phyloP scores from a whole-genome alignment of 2,329 filamentous ascomycete genomes.

The Aspergillus sp. region DNA sequence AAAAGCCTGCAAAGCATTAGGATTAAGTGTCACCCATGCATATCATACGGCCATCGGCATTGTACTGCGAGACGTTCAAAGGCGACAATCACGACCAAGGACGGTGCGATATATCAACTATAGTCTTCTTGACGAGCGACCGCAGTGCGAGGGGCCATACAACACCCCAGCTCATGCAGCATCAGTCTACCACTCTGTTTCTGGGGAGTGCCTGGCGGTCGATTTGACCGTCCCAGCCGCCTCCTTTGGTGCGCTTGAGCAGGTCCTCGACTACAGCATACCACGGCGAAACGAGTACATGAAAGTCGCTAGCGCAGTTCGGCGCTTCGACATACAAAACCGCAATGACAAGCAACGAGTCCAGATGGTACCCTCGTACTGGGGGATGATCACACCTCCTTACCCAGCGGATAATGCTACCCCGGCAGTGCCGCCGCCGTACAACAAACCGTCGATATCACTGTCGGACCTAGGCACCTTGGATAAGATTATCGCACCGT shows the following conservation, averaged over 20 bases:
- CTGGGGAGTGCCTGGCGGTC: slow-evolving; percentile 19
- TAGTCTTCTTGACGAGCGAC: slow-evolving; percentile 24
- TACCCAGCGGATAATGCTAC: slow-evolving; percentile 15
- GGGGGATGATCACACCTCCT: slow-evolving; percentile 18
- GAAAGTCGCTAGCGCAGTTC: slow-evolving; percentile 12
- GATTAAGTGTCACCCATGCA: slow-evolving; percentile 23
- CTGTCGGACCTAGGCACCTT: slow-evolving; percentile 28
- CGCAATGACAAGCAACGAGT: slow-evolving; percentile 22
- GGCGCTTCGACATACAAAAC: slow-evolving; percentile 20
- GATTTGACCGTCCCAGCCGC: slow-evolving; percentile 18
- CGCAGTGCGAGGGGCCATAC: slow-evolving; percentile 20
- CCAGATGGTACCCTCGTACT: slow-evolving; percentile 20
- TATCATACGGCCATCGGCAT: slow-evolving; percentile 26
- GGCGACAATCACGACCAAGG: slow-evolving; percentile 3
- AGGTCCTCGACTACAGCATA: neutral
- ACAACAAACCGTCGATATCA: slow-evolving; percentile 20
- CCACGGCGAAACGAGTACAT: slow-evolving; percentile 10
- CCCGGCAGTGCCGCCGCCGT: slow-evolving; percentile 18
- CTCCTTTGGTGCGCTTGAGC: neutral
- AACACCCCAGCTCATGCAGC: slow-evolving; percentile 18
- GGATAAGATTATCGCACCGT: slow-evolving; percentile 34
- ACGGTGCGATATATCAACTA: slow-evolving; percentile 27
- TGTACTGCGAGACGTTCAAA: slow-evolving; percentile 19
- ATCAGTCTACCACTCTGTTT: slow-evolving; percentile 26
- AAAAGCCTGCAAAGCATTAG: slow-evolving; percentile 12